Evolutionary conservation across 2,329 filamentous ascomycete species (phyloP).

Genomic region (Fonsecaea multimorphosa): DNA sequence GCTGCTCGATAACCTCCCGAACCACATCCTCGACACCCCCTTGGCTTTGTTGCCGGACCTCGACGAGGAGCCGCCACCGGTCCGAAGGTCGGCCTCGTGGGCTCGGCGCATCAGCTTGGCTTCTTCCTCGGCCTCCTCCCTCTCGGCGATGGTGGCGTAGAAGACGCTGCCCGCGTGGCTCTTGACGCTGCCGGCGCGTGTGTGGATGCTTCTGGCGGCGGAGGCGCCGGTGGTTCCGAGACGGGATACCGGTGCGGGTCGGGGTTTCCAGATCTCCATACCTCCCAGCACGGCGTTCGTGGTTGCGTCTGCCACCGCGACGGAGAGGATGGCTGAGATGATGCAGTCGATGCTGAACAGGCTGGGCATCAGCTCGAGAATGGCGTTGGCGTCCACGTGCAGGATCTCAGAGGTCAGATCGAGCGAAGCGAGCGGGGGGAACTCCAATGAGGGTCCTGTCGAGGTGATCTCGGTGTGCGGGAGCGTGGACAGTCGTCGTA

Average conservation of each 20-base stretch:
- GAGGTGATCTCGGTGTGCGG: conserved; percentile 48
- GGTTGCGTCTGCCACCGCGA: conserved; percentile 52
- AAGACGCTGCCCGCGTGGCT: conserved; percentile 35
- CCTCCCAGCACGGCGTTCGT: conserved; percentile 49
- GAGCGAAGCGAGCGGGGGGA: conserved; percentile 47
- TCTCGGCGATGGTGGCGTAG: conserved; percentile 46
- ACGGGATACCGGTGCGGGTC: conserved; percentile 33
- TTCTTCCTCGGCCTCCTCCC: conserved; percentile 51
- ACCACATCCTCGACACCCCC: conserved; percentile 32
- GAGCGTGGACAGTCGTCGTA: conserved; percentile 44
- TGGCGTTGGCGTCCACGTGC: conserved; percentile 48
- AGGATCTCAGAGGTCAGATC: conserved; percentile 50
- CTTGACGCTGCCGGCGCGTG: conserved; percentile 40
- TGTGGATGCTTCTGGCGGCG: conserved; percentile 42
- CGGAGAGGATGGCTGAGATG: conserved; percentile 53
- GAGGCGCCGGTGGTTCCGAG: conserved; percentile 15
- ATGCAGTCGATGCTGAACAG: conserved; percentile 57
- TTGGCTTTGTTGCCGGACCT: not conserved
- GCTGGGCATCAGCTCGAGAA: conserved; percentile 51
- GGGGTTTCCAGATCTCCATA: conserved; percentile 41
- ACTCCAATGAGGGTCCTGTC: conserved; percentile 26
- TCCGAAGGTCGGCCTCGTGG: conserved; percentile 38
- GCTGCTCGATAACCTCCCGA: conserved; percentile 17
- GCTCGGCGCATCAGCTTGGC: conserved; percentile 46
- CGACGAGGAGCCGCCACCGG: conserved; percentile 6